phyloP scores from a whole-genome alignment of 805 yeast genomes.

The Yamadazyma phyllophila region DNA sequence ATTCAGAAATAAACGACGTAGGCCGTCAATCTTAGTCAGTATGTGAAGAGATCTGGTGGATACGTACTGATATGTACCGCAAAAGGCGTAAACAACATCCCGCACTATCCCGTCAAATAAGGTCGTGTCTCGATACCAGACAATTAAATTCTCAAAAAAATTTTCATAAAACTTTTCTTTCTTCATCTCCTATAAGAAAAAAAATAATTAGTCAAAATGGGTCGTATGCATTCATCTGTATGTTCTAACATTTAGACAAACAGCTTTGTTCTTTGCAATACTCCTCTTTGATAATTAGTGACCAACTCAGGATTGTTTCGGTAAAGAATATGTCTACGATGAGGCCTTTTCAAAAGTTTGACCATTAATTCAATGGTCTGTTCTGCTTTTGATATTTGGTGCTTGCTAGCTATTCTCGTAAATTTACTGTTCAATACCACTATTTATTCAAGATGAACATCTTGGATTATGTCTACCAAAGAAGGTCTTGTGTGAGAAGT shows the following conservation, averaged over 20 bases:
- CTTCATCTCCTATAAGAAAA: constrained; percentile 14
- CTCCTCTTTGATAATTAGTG: constrained; percentile 9
- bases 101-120: no score
- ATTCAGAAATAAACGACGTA: no score
- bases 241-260: constrained; percentile 38
- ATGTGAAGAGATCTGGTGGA: neutral
- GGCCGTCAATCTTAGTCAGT: no score
- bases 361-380: neutral
- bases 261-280: constrained; percentile 7
- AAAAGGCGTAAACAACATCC: no score
- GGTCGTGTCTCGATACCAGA: constrained; percentile 1
- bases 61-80: no score
- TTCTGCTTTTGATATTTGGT: constrained; percentile 19
- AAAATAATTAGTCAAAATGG: constrained; percentile 73
- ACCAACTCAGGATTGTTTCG: constrained; percentile 7
- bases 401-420: constrained; percentile 11
- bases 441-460: constrained; percentile 8
- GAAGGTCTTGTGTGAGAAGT: neutral
- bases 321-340: constrained; percentile 10
- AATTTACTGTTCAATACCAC: constrained; percentile 13
- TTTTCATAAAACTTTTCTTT: constrained; percentile 22
- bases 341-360: constrained; percentile 16
- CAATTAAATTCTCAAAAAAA: constrained; percentile 4
- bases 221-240: constrained; percentile 99
- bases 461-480: neutral